Percentiles rank a stretch among this genome's conserved stretches.
phyloP scores from a whole-genome alignment of 192 early-diverging fungal species.

The Umbelopsis ramanniana region DNA sequence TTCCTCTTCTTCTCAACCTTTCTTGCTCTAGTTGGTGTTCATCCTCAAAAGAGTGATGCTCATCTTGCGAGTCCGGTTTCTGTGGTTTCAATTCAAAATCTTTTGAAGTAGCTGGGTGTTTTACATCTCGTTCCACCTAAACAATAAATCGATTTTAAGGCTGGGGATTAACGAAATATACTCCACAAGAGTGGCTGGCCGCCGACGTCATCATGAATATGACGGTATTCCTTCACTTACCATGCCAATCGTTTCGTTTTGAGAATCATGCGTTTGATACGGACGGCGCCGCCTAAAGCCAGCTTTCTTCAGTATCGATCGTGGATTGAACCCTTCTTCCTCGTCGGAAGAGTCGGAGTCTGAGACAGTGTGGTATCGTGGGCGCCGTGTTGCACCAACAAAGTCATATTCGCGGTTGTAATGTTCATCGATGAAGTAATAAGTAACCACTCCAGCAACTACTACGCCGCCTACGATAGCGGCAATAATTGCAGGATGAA shows the following conservation, averaged over 20 bases:
- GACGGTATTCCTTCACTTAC: neutral
- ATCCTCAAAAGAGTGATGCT: neutral
- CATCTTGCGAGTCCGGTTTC: neutral
- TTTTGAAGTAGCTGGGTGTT: neutral
- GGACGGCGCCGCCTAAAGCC: conserved; percentile 5
- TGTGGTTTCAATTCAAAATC: neutral
- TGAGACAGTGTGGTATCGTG: neutral
- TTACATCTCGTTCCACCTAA: neutral
- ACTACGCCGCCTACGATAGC: conserved; percentile 11
- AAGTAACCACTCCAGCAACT: conserved; percentile 14
- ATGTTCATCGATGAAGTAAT: conserved; percentile 15
- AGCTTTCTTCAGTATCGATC: conserved; percentile 1
- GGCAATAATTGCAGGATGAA: conserved; percentile 19
- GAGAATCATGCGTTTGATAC: neutral
- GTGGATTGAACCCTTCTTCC: conserved; percentile 8
- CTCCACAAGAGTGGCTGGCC: neutral
- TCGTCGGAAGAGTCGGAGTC: conserved; percentile 18
- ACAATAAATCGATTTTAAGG: neutral
- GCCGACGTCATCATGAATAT: neutral
- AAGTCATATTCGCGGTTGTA: conserved; percentile 10
- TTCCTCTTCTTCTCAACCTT: neutral
- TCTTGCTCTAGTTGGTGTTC: neutral
- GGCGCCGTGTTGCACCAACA: neutral
- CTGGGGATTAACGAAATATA: too few relatives aligned
- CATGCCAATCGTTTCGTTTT: conserved; percentile 1